A percentile compares a stretch with the other conserved stretches of the same genome.
phyloP scores from a whole-genome alignment of 2,329 filamentous ascomycete genomes.

The Xylaria sp. region DNA sequence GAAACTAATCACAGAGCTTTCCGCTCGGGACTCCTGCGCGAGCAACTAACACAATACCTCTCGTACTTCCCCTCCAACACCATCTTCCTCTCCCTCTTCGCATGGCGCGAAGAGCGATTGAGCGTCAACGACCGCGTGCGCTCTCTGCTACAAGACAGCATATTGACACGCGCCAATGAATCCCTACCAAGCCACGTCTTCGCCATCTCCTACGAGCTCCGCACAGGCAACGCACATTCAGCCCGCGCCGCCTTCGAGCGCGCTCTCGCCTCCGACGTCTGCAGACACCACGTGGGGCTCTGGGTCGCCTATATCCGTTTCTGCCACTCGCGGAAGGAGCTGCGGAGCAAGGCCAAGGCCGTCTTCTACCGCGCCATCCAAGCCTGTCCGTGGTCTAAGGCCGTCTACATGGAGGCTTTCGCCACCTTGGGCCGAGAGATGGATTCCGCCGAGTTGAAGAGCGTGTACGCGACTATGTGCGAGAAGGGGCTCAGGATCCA shows the following conservation, averaged over 20 bases:
- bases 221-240: conserved; percentile 61
- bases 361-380: conserved; percentile 53
- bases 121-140: conserved; percentile 81
- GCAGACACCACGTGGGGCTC: conserved; percentile 55
- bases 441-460: conserved; percentile 60
- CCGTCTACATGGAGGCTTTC: conserved; percentile 65
- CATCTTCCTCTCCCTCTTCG: conserved; percentile 76
- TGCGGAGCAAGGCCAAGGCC: conserved; percentile 45
- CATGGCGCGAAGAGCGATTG: conserved; percentile 78
- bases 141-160: conserved; percentile 67
- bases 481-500: conserved; percentile 63
- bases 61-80: conserved; percentile 78
- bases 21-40: conserved; percentile 73
- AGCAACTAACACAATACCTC: conserved; percentile 70
- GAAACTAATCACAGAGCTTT: conserved; percentile 63
- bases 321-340: conserved; percentile 49
- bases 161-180: conserved; percentile 56
- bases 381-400: conserved; percentile 56
- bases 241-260: conserved; percentile 63
- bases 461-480: conserved; percentile 60
- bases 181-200: conserved; percentile 59
- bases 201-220: conserved; percentile 63
- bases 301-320: conserved; percentile 65
- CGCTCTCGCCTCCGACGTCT: conserved; percentile 57
- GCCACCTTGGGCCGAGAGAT: conserved; percentile 56